These are phyloP conservation scores for Didymella sp. DNA, from an alignment of 2,329 filamentous ascomycete genomes.

Conservation along the genomic window DNA sequence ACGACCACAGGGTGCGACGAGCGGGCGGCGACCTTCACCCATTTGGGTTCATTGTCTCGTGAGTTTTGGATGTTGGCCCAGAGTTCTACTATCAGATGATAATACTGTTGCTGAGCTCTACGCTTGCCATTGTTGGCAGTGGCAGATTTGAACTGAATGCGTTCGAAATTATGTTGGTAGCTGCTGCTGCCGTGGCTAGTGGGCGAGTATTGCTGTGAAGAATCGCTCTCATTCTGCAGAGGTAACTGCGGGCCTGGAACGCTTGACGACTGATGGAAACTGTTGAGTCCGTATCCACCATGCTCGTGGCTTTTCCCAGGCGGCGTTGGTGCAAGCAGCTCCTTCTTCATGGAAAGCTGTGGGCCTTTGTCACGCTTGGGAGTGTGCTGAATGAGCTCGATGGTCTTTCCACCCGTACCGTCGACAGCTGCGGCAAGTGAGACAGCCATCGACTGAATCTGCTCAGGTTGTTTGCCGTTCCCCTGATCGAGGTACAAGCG, in stretches of 20 bases:
- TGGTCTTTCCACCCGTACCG: slow-evolving; percentile 74
- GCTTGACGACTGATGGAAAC: slow-evolving; percentile 45
- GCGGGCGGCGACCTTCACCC: slow-evolving; percentile 48
- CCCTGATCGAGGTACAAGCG: slow-evolving; percentile 64
- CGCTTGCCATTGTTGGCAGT: slow-evolving; percentile 94
- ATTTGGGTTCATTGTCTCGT: slow-evolving; percentile 39
- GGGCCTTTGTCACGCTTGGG: slow-evolving; percentile 91
- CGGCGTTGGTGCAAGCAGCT: slow-evolving; percentile 71
- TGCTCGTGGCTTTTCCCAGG: slow-evolving; percentile 57
- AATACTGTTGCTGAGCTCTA: slow-evolving; percentile 89
- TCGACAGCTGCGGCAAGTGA: slow-evolving; percentile 84
- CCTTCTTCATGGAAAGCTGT: slow-evolving; percentile 74
- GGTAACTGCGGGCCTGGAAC: slow-evolving; percentile 53
- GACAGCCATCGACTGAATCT: slow-evolving; percentile 79
- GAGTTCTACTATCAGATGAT: slow-evolving; percentile 82
- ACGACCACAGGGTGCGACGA: slow-evolving; percentile 50
- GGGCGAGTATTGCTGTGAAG: slow-evolving; percentile 45
- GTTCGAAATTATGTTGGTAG: slow-evolving; percentile 74
- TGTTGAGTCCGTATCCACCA: slow-evolving; percentile 48
- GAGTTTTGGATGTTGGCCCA: slow-evolving; percentile 48
- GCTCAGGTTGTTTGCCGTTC: slow-evolving; percentile 56
- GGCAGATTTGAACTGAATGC: slow-evolving; percentile 93
- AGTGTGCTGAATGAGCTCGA: slow-evolving; percentile 88
- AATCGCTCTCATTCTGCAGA: slow-evolving; percentile 47
- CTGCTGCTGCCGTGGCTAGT: slow-evolving; percentile 44